phyloP scores from a whole-genome alignment of 805 yeast genomes.

The Candida verbasci region DNA sequence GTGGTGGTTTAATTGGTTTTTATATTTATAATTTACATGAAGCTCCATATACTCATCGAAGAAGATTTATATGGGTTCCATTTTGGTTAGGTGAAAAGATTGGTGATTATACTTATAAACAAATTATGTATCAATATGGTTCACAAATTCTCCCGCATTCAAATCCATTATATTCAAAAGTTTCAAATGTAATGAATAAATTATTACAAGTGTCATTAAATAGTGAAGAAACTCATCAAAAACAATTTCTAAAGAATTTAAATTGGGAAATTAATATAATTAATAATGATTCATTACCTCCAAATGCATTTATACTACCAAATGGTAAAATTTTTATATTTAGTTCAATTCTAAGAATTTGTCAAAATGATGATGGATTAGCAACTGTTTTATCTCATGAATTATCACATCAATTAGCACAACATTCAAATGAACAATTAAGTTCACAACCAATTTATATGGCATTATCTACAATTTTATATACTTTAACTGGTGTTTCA shows the following conservation, averaged over 20 bases:
- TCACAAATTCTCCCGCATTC: conserved; percentile 52
- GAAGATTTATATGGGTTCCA: conserved; percentile 68
- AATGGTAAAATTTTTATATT: conserved; percentile 95
- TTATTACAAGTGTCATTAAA: conserved; percentile 56
- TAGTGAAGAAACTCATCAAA: conserved; percentile 20
- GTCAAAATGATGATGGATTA: conserved; percentile 80
- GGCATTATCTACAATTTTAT: conserved; percentile 47
- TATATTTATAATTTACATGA: conserved; percentile 51
- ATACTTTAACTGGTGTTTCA: conserved; percentile 58
- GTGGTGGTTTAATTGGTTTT: conserved; percentile 18
- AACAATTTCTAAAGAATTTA: conserved; percentile 34
- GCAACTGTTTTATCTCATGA: conserved; percentile 97
- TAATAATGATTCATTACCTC: conserved; percentile 63
- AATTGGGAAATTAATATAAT: conserved; percentile 79
- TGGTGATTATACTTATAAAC: conserved; percentile 62
- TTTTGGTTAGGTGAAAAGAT: conserved; percentile 56
- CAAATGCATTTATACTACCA: conserved; percentile 95
- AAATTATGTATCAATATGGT: conserved; percentile 52
- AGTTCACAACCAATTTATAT: conserved; percentile 73
- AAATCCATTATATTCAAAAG: conserved; percentile 57
- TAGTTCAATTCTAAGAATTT: conserved; percentile 69
- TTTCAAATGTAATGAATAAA: conserved; percentile 58
- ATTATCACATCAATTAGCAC: conserved; percentile 88
- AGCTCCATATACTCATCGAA: conserved; percentile 78
- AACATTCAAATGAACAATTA: conserved; percentile 82